Conservation (phyloP, 345 rosid genomes). For the Aquilaria malaccensis region DNA sequence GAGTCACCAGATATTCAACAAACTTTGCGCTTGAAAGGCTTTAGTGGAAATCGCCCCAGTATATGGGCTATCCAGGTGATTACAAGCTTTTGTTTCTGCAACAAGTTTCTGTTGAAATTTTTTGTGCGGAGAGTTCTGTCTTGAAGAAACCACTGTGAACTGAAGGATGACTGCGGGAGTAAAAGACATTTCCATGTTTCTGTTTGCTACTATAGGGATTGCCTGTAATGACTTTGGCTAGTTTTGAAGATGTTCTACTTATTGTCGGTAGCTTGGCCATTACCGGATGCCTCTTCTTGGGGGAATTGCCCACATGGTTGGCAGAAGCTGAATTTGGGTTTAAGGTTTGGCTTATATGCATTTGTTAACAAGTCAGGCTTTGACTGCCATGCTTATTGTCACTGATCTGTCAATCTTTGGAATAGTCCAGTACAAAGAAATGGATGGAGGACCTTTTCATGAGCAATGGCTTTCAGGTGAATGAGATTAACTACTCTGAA, state of each 20-base stretch:
- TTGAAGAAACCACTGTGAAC: background rate
- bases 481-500: slow-evolving; percentile 38
- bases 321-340: slow-evolving; percentile 43
- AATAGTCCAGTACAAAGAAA: slow-evolving; percentile 39
- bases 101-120: slow-evolving; percentile 2
- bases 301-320: slow-evolving; percentile 64
- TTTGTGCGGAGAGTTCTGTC: background rate
- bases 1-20: slow-evolving; percentile 42
- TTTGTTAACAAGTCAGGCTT: background rate
- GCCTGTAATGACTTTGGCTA: slow-evolving; percentile 51
- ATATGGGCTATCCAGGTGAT: slow-evolving; percentile 86
- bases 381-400: background rate
- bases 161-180: too few relatives aligned
- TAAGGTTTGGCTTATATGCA: slow-evolving; percentile 28
- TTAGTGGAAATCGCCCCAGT: slow-evolving; percentile 66
- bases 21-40: slow-evolving; percentile 49
- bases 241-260: slow-evolving; percentile 55
- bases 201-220: slow-evolving; percentile 40
- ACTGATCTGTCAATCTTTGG: slow-evolving; percentile 5
- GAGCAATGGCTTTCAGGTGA: slow-evolving; percentile 59
- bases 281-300: slow-evolving; percentile 58
- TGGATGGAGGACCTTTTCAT: slow-evolving; percentile 68
- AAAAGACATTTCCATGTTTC: background rate
- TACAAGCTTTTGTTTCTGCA: background rate
- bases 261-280: slow-evolving; percentile 53